Percentiles rank a stretch among this genome's conserved stretches.
phyloP scores from a whole-genome alignment of 176 grass and related monocot species.

The Phyllostachys edulis region DNA sequence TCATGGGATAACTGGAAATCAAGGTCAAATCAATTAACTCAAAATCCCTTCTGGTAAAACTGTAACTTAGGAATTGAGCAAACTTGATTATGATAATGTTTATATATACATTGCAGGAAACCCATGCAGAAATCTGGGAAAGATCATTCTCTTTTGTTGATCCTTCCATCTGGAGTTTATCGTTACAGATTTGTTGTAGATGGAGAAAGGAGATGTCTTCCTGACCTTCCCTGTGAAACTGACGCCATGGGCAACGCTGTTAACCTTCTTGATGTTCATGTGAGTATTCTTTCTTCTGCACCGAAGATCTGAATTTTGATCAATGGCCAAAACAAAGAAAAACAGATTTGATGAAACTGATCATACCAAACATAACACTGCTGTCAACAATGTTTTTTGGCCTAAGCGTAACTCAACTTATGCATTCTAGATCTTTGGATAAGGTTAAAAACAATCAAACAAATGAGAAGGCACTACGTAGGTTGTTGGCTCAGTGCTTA shows the following conservation, averaged over 20 bases:
- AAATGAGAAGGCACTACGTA: not conserved
- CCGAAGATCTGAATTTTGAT: conserved; percentile 1
- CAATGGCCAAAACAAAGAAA: not conserved
- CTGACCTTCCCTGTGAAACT: conserved; percentile 79
- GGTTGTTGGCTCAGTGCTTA: not conserved
- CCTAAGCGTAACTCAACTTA: not conserved
- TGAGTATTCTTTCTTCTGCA: conserved; percentile 51
- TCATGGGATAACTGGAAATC: conserved; percentile 99
- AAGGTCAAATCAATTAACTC: conserved; percentile 51
- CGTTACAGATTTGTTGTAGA: conserved; percentile 89
- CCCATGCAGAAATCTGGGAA: conserved; percentile 85
- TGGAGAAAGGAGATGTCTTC: conserved; percentile 73
- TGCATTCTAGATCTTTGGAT: not conserved
- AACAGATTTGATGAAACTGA: not conserved
- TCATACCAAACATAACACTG: not conserved
- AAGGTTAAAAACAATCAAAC: not conserved
- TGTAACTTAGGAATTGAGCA: not conserved
- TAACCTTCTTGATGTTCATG: conserved; percentile 97
- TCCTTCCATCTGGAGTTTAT: conserved; percentile 87
- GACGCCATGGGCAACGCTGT: conserved; percentile 67
- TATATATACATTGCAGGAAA: conserved; percentile 60
- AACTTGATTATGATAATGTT: conserved; percentile 23
- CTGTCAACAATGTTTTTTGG: not conserved
- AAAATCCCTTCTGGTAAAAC: not conserved
- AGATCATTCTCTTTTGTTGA: conserved; percentile 86